Evolutionary conservation across 2,329 filamentous ascomycete species (phyloP).

Genomic region (Madurella mycetomatis): DNA sequence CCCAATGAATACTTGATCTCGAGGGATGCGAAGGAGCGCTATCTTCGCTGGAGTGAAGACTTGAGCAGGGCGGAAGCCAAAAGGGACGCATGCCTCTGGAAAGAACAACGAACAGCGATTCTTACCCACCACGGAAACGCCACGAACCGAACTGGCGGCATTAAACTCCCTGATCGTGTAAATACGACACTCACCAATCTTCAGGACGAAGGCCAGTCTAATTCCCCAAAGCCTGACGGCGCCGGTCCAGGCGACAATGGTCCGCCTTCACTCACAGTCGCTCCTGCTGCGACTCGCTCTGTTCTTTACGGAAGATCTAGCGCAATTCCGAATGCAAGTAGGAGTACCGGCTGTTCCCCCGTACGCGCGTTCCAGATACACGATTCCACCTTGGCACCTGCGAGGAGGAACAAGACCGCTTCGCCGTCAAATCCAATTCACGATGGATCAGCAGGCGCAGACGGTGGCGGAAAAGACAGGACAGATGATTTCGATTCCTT

Average conservation of each 20-base stretch:
- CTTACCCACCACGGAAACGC: slow-evolving; percentile 18
- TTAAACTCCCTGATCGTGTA: slow-evolving; percentile 43
- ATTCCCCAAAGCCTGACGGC: slow-evolving; percentile 45
- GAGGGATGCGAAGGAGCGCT: slow-evolving; percentile 71
- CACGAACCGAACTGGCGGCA: slow-evolving; percentile 5
- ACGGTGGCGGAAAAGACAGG: slow-evolving; percentile 7
- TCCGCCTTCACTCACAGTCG: slow-evolving; percentile 7
- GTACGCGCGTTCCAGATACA: slow-evolving; percentile 19
- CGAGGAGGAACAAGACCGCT: slow-evolving; percentile 4
- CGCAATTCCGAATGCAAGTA: slow-evolving; percentile 1
- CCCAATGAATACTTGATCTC: slow-evolving; percentile 76
- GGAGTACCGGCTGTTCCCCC: slow-evolving; percentile 9
- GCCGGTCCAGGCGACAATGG: slow-evolving; percentile 21
- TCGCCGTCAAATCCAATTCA: slow-evolving; percentile 11
- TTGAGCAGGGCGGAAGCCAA: slow-evolving; percentile 44
- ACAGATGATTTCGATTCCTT: not conserved
- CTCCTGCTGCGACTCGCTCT: slow-evolving; percentile 10
- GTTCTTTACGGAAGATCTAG: not conserved
- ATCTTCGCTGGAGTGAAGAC: slow-evolving; percentile 72
- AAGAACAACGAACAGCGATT: slow-evolving; percentile 19
- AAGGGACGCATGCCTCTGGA: slow-evolving; percentile 5
- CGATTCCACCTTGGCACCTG: slow-evolving; percentile 1
- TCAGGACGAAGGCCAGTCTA: slow-evolving; percentile 60
- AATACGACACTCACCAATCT: slow-evolving; percentile 53
- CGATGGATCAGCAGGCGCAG: slow-evolving; percentile 19